Base-by-base conservation (phyloP, 768 basidiomycete genomes). In the Russula sp. region DNA sequence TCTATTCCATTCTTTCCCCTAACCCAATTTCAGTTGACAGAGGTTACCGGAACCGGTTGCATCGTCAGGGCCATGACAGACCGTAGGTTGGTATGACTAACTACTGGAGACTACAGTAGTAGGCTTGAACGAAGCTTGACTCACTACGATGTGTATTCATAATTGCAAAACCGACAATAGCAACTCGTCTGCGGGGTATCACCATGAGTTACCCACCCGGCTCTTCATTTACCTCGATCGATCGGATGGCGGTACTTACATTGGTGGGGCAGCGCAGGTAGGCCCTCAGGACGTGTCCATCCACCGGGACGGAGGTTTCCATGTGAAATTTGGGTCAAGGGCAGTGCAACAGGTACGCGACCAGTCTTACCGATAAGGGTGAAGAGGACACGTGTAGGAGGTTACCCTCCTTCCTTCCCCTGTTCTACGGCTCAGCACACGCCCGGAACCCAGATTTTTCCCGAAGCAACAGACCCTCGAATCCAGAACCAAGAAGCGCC, bases 1-100 rank as follows among this genome's bases (percentile, higher is more conserved):
- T 43, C 50, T 50, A 58, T 49, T 36, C 18, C 11, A 36, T 13
- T 7, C 8, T 22, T 35, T 39, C 29, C 51, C 47, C 62, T 63
- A 39, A 46, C 20, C 51, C 50, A 43, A 10, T 14, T 38, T 56
- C 68, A 98, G 94, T 76, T 98, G 72, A 94, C 93, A 14, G 96
- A 98, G 72, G 83, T 88, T 14, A 93, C 93, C 13, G 95, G 96
- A 16, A 91, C 89, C 3, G 96, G 94, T 2, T 96, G 92, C 72
- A 98, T 98, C 73, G 93, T 97, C 65, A 80, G 94, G 63, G 85
- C 84, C 62, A 86, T 88, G 85, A 84, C 85, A 34, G 87, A 88
- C 71, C 78, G 85, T 45, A 74, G 79, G 67, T 73, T 75, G 46
- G 79, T 87, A 56, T 88, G 72, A 77, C n/a, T 43, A 22, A 77